Evolutionary conservation across 2,329 filamentous ascomycete species (phyloP).

Genomic region (Allantophomopsis lycopodina): DNA sequence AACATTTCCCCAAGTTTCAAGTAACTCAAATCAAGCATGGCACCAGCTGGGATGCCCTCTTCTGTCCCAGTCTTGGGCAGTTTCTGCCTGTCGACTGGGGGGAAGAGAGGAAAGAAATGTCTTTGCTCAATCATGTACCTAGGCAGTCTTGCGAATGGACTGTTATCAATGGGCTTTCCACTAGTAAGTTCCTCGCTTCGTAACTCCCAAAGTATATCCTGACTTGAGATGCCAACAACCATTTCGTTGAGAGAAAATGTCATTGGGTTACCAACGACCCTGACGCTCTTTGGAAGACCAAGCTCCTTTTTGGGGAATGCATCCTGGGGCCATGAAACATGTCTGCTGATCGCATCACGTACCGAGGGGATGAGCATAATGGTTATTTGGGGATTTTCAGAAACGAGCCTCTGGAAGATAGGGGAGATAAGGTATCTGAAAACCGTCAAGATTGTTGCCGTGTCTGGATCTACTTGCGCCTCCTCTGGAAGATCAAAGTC

Average conservation of each 20-base stretch:
- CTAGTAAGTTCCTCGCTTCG: conserved; percentile 57
- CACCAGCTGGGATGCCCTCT: conserved; percentile 51
- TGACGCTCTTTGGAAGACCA: conserved; percentile 63
- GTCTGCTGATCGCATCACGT: conserved; percentile 67
- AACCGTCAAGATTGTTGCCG: conserved; percentile 65
- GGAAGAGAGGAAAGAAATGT: conserved; percentile 84
- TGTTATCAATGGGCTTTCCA: conserved; percentile 25
- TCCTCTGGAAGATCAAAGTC: conserved; percentile 66
- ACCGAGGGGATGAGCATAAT: conserved; percentile 74
- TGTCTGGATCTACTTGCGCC: conserved; percentile 57
- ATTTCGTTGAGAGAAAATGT: conserved; percentile 80
- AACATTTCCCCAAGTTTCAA: conserved; percentile 85
- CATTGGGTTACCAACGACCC: conserved; percentile 81
- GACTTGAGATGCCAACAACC: conserved; percentile 65
- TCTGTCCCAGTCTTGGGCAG: conserved; percentile 51
- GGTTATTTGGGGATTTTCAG: conserved; percentile 63
- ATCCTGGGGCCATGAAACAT: conserved; percentile 78
- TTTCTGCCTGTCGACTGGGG: conserved; percentile 55
- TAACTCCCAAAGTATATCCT: conserved; percentile 76
- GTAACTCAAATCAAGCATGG: conserved; percentile 72
- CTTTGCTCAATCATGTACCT: conserved; percentile 77
- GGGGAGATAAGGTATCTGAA: conserved; percentile 72
- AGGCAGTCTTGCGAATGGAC: conserved; percentile 45
- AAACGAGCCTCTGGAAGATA: conserved; percentile 55
- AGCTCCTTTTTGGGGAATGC: conserved; percentile 51